Percentiles rank a stretch among this genome's conserved stretches.
Conservation (phyloP, 192 early-diverging fungal species). For the Geranomyces michiganensis region DNA sequence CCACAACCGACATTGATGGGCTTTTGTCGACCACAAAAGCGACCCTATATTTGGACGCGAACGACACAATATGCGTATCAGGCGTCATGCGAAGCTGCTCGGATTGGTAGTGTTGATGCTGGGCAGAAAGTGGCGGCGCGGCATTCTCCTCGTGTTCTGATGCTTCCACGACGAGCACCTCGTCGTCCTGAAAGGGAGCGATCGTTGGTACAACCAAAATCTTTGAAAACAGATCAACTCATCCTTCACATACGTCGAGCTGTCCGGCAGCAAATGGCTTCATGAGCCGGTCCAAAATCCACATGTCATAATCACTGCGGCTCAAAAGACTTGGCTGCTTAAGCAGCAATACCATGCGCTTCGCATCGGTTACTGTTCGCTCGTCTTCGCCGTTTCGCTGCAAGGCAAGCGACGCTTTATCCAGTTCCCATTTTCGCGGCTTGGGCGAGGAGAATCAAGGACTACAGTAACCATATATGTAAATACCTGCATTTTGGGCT, state of each 20-base stretch:
- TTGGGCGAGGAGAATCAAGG: too few species aligned
- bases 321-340: neutral
- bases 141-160: neutral
- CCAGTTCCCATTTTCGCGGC: too few species aligned
- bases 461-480: too few species aligned
- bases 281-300: slow-evolving; percentile 9
- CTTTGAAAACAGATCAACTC: neutral
- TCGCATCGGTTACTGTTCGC: neutral
- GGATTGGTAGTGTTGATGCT: neutral
- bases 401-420: too few species aligned
- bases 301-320: neutral
- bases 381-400: too few species aligned
- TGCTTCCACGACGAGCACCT: too few species aligned
- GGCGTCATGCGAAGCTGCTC: slow-evolving; percentile 54
- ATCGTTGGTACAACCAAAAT: neutral
- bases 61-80: slow-evolving; percentile 61
- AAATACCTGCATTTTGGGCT: too few species aligned
- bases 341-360: neutral
- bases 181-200: too few species aligned
- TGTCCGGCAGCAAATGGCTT: neutral
- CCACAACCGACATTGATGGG: slow-evolving; percentile 63
- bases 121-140: neutral
- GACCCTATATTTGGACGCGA: slow-evolving; percentile 62
- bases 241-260: slow-evolving; percentile 3
- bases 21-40: slow-evolving; percentile 73